These are phyloP conservation scores for Fusarium ramigenum DNA, from an alignment of 2,329 filamentous ascomycete genomes.

Conservation along the genomic window DNA sequence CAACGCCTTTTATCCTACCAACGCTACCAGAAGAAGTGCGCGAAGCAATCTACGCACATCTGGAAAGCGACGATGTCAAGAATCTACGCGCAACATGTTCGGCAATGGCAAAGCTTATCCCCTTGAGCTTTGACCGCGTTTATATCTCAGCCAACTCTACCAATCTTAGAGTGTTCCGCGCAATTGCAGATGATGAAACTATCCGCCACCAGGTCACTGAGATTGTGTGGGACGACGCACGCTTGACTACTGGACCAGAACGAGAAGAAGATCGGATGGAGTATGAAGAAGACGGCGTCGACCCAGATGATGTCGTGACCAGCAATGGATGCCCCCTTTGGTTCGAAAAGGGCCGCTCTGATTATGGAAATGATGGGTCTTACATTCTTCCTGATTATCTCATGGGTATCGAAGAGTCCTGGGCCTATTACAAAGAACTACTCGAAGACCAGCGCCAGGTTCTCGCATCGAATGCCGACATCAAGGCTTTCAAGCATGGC, in stretches of 20 bases:
- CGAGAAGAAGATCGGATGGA: too few species aligned
- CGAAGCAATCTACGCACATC: too few species aligned
- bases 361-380: neutral
- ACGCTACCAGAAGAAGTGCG: too few species aligned
- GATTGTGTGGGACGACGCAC: too few species aligned
- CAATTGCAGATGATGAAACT: too few species aligned
- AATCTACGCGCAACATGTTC: neutral
- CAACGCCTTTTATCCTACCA: too few species aligned
- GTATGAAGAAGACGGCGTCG: too few species aligned
- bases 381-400: neutral
- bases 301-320: neutral
- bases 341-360: neutral
- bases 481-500: neutral
- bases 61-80: neutral
- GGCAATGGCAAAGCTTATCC: neutral
- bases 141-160: neutral
- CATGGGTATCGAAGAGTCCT: neutral
- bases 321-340: neutral
- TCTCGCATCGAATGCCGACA: neutral
- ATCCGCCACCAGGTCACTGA: too few species aligned
- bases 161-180: too few species aligned
- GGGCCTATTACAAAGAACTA: neutral
- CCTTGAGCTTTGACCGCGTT: neutral
- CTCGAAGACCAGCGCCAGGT: neutral
- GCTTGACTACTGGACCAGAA: too few species aligned